These are phyloP conservation scores for Funneliformis caledonium DNA, from an alignment of 371 early-diverging fungal species.

Conservation along the genomic window DNA sequence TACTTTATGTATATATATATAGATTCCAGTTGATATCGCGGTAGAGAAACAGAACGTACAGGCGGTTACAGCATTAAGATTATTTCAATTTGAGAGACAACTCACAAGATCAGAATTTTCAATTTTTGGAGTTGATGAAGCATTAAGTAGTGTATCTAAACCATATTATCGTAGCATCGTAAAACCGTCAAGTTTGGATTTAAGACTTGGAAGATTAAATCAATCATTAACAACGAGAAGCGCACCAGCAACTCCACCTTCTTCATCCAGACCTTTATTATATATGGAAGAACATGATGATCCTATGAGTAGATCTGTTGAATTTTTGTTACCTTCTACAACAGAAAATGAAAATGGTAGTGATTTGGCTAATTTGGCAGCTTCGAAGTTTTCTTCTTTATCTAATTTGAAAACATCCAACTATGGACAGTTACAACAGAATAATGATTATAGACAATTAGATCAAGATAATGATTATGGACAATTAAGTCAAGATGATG, in stretches of 20 bases:
- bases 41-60: conserved; percentile 31
- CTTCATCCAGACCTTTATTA: conserved; percentile 8
- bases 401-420: background rate
- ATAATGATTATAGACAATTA: background rate
- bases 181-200: background rate
- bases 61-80: conserved; percentile 35
- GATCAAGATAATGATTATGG: no score
- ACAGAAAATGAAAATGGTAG: background rate
- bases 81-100: conserved; percentile 37
- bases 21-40: conserved; percentile 37
- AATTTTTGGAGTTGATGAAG: conserved; percentile 36
- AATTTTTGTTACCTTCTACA: background rate
- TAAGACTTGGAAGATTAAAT: background rate
- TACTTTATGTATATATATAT: background rate
- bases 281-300: conserved; percentile 6
- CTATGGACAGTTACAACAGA: background rate
- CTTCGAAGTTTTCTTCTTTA: background rate
- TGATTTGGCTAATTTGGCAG: background rate
- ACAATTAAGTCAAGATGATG: no score
- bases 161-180: conserved; percentile 3
- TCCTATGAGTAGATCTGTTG: background rate
- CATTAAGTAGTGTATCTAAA: conserved; percentile 31
- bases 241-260: conserved; percentile 25
- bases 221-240: background rate
- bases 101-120: conserved; percentile 39